Evolutionary conservation across 352 stramenopile genomes (phyloP).

Genomic region (Globisporangium barbulae): DNA sequence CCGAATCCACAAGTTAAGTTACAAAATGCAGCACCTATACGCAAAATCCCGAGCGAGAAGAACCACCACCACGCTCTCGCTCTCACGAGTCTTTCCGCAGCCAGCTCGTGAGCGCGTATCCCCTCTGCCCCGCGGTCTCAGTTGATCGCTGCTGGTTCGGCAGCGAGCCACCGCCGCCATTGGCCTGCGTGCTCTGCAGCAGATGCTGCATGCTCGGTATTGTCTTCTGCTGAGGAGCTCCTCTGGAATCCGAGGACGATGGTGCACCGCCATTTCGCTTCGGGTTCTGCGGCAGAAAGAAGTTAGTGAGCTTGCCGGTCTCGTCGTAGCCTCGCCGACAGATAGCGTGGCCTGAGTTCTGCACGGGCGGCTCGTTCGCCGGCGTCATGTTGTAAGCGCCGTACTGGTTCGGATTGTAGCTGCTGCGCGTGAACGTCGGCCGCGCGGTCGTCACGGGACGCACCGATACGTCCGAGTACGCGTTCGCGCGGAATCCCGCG

Average conservation of each 20-base stretch:
- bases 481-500: conserved; percentile 41
- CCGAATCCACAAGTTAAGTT: conserved; percentile 7
- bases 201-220: conserved; percentile 53
- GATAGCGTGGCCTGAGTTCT: conserved; percentile 29
- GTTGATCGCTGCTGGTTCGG: conserved; percentile 22
- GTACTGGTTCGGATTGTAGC: conserved; percentile 68
- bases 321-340: conserved; percentile 71
- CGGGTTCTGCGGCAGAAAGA: conserved; percentile 61
- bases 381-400: conserved; percentile 58
- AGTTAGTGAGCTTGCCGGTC: conserved; percentile 75
- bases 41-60: background rate
- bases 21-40: background rate
- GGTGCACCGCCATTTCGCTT: conserved; percentile 16
- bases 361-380: conserved; percentile 36
- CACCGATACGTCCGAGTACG: conserved; percentile 64
- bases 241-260: background rate
- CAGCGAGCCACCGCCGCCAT: conserved; percentile 10
- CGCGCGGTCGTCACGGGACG: conserved; percentile 34
- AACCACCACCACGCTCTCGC: background rate
- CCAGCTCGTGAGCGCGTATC: conserved; percentile 68
- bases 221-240: conserved; percentile 31
- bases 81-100: conserved; percentile 37
- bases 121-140: conserved; percentile 32
- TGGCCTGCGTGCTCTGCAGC: conserved; percentile 21
- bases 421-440: conserved; percentile 47